A percentile compares a stretch with the other conserved stretches of the same genome.
phyloP scores from a whole-genome alignment of 2,329 filamentous ascomycete genomes.

The Paramyrothecium sp. region DNA sequence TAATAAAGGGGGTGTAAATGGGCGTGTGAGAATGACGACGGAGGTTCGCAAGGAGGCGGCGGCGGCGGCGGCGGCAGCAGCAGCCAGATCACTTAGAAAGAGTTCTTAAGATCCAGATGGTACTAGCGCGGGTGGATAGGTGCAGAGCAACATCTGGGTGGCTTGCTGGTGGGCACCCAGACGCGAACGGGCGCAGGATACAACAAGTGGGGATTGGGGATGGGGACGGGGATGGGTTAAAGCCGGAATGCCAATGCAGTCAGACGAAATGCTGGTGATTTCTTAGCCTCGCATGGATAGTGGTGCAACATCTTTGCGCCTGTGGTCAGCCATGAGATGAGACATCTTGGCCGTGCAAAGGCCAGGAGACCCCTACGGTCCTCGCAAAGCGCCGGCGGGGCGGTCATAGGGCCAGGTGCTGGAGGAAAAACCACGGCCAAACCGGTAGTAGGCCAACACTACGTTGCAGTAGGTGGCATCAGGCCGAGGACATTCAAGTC shows the following conservation, averaged over 20 bases:
- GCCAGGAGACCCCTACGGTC: background rate
- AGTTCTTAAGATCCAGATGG: background rate
- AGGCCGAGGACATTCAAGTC: background rate
- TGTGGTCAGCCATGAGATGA: background rate
- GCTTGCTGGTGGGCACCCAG: background rate
- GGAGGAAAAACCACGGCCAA: background rate
- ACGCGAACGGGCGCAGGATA: background rate
- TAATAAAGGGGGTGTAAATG: background rate
- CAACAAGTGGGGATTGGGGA: background rate
- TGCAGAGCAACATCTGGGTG: slow-evolving; percentile 3
- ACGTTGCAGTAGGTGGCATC: background rate
- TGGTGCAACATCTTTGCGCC: background rate
- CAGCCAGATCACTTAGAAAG: background rate
- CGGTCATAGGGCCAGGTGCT: background rate
- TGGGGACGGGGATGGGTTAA: background rate
- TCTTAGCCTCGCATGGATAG: background rate
- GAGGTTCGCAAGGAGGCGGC: background rate
- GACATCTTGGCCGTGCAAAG: background rate
- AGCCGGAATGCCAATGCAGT: slow-evolving; percentile 1
- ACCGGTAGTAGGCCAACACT: background rate
- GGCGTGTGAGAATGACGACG: background rate
- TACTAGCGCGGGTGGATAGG: background rate
- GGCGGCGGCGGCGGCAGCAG: too few relatives aligned
- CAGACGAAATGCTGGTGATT: background rate
- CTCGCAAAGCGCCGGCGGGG: background rate